These are phyloP conservation scores for Nicotiana attenuata DNA, from an alignment of 257 asterid genomes.

Conservation along the genomic window DNA sequence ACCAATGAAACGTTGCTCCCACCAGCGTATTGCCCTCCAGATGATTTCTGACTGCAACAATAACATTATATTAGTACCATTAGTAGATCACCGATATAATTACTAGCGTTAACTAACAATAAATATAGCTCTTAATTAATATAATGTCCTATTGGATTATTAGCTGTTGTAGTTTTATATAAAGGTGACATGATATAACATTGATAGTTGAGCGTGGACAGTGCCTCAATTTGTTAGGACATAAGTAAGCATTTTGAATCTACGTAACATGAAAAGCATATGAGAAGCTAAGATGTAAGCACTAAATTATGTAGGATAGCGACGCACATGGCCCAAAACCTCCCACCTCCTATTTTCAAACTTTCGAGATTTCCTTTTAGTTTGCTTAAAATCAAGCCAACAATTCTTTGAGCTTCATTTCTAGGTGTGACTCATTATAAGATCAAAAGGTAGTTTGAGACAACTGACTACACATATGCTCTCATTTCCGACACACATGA, in stretches of 20 bases:
- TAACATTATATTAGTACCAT: not conserved
- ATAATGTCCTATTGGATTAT: not conserved
- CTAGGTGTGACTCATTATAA: not conserved
- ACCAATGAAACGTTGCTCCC: conserved; percentile 28
- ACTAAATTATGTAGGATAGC: not conserved
- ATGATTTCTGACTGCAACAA: conserved; percentile 49
- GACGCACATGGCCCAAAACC: conserved; percentile 18
- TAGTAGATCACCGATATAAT: not conserved
- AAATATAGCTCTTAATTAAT: not conserved
- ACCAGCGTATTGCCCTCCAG: conserved; percentile 32
- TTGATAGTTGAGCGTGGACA: not conserved
- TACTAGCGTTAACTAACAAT: too few species aligned
- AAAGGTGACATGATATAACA: not conserved
- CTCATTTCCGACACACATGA: not conserved
- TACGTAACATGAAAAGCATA: conserved; percentile 12
- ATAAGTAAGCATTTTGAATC: not conserved
- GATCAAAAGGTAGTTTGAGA: not conserved
- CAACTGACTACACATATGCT: not conserved
- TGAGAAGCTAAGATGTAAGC: not conserved
- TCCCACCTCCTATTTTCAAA: not conserved
- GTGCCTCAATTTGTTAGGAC: not conserved
- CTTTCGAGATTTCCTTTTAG: not conserved
- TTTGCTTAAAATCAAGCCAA: not conserved
- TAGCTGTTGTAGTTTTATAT: not conserved
- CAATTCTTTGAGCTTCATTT: not conserved